Evolutionary conservation across 305 asterid genomes (phyloP), one percentile per base, ranked within the genome.

Genomic region (Stenogyne calaminthoides): DNA sequence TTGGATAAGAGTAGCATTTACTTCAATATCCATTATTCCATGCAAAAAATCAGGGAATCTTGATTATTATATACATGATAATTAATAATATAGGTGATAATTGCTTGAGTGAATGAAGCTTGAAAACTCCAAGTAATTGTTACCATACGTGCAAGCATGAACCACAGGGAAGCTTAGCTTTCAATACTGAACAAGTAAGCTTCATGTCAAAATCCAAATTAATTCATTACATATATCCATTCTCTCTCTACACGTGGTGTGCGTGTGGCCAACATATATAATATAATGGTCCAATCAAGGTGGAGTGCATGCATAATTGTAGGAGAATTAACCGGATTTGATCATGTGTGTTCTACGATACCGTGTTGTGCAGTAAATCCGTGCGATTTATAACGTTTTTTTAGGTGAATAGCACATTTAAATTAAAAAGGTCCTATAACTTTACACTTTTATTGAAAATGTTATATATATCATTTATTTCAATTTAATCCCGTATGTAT

Each of bases 141-240:
- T 83, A 80, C 87, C 84, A 80, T 77, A 77, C 82, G 81, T 83
- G 84, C 82, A 83, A 77, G 87, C 77, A 80, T 77, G 82, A 79
- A 71, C 73, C 78, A 32, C 22, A 14, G 46, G 73, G 29, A 80
- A 77, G 64, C 84, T 80, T 80, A 74, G 87, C 87, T 83, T 83
- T 80, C 79, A 83, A 83, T 83, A 57, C 71, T 74, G 64, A 76
- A 77, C 69, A 71, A 68, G 55, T 8, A 73, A 70, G 10, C 77
- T 49, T 61, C 29, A 66, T 37, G 46, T 51, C 77, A 44, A 49
- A 64, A 36, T 58, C 55, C 42, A 60, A 15, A 58, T 74, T 42
- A 72, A 32, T 1, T 22, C 25, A 22, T 22, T 25, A 25, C 3
- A 25, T 25, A 2, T 25, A 25, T 55, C 60, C 67, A 20, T 42